A percentile compares a stretch with the other conserved stretches of the same genome.
Conservation (phyloP, 2,329 filamentous ascomycete species). For the Hirsutella minnesotensis region DNA sequence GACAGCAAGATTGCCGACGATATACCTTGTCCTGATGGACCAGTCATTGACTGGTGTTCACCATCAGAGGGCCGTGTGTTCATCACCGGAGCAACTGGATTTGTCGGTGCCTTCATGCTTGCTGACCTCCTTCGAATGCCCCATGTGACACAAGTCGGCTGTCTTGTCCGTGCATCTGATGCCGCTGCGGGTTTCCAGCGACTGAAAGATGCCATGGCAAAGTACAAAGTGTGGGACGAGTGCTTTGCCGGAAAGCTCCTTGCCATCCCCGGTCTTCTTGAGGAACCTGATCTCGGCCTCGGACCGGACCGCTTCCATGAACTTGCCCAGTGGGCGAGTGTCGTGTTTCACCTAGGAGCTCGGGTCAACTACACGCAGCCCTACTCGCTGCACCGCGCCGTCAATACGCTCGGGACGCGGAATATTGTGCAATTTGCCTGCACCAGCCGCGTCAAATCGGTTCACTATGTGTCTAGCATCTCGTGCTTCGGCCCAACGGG, state of each 20-base stretch:
- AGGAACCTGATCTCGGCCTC: neutral
- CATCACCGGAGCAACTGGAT: neutral
- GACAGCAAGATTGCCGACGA: neutral
- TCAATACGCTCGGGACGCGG: neutral
- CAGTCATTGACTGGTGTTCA: neutral
- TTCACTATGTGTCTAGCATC: conserved; percentile 1
- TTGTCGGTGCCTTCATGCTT: neutral
- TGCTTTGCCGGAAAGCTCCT: neutral
- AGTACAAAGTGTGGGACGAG: neutral
- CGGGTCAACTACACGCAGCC: conserved; percentile 1
- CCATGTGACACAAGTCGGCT: neutral
- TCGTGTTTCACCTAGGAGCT: neutral
- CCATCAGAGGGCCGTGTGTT: neutral
- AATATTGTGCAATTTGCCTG: neutral
- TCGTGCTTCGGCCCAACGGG: conserved; percentile 1
- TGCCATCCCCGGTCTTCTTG: neutral
- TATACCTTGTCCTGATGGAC: neutral
- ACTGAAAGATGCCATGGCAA: neutral
- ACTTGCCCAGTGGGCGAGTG: neutral
- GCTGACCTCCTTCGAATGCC: neutral
- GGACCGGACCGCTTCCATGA: neutral
- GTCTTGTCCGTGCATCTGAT: neutral
- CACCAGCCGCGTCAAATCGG: neutral
- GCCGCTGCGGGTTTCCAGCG: neutral
- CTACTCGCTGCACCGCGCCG: neutral